These are phyloP conservation scores for Aspergillus thermomutatus DNA, from an alignment of 2,329 filamentous ascomycete species.

Conservation along the genomic window DNA sequence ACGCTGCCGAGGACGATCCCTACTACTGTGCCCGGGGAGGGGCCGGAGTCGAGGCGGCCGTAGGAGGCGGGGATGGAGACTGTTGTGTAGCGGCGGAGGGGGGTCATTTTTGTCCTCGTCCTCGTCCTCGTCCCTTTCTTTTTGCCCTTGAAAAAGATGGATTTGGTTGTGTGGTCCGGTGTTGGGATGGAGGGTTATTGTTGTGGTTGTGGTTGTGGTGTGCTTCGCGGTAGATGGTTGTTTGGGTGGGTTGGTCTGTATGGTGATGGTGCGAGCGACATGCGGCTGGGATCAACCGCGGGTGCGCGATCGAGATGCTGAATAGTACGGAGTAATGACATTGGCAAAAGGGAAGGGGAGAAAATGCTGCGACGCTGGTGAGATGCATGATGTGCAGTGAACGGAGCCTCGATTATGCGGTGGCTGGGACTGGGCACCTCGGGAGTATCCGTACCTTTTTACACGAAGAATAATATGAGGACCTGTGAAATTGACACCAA, in stretches of 20 bases:
- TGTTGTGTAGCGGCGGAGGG: constrained; percentile 26
- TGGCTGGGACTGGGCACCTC: constrained; percentile 10
- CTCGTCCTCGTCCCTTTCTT: too few species aligned
- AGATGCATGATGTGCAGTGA: not conserved
- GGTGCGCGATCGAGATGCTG: not conserved
- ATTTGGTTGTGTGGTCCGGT: not conserved
- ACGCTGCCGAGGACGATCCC: constrained; percentile 54
- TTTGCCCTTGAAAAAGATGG: not conserved
- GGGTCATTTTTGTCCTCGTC: not conserved
- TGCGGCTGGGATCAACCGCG: not conserved
- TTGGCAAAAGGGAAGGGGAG: not conserved
- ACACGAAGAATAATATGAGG: too few species aligned
- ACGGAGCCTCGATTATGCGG: constrained; percentile 2
- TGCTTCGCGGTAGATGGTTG: not conserved
- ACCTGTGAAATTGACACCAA: too few species aligned
- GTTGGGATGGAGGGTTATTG: not conserved
- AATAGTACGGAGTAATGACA: not conserved
- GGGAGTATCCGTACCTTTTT: not conserved
- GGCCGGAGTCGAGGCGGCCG: constrained; percentile 50
- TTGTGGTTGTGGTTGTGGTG: not conserved
- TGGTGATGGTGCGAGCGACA: not conserved
- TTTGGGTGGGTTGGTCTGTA: not conserved
- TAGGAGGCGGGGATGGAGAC: constrained; percentile 61
- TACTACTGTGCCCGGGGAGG: constrained; percentile 55
- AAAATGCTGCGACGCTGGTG: not conserved